Percentiles rank a stretch among this genome's conserved stretches.
These are phyloP conservation scores for Calonectria multiphialidica DNA, from an alignment of 2,329 filamentous ascomycete species.

Conservation along the genomic window DNA sequence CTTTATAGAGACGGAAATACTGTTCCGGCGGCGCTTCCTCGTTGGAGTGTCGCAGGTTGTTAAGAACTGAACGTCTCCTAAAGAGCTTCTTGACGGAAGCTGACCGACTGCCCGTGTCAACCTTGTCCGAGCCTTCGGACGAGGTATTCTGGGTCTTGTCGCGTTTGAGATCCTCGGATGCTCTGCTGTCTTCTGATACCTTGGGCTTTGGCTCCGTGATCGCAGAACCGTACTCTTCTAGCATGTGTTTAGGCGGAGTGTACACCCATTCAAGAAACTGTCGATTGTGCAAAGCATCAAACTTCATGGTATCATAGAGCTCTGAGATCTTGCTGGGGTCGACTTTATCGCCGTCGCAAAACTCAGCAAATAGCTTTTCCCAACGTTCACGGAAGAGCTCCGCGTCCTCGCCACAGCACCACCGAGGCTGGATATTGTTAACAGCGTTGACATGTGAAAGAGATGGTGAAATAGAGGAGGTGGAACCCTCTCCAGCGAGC, in stretches of 20 bases:
- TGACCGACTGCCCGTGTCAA: conserved; percentile 53
- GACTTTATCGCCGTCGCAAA: conserved; percentile 96
- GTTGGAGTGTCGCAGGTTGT: conserved; percentile 59
- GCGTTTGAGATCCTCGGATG: conserved; percentile 52
- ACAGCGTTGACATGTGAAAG: conserved; percentile 73
- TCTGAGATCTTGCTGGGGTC: conserved; percentile 99
- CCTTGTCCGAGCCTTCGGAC: conserved; percentile 53
- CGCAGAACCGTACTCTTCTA: conserved; percentile 71
- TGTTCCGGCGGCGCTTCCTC: conserved; percentile 73
- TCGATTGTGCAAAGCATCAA: conserved; percentile 95
- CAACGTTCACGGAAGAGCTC: conserved; percentile 96
- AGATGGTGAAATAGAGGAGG: conserved; percentile 59
- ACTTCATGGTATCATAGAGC: conserved; percentile 99
- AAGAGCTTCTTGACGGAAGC: conserved; percentile 63
- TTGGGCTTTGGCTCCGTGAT: conserved; percentile 57
- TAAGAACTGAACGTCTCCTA: conserved; percentile 71
- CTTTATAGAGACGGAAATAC: conserved; percentile 93
- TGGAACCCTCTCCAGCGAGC: conserved; percentile 54
- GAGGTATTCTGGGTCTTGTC: conserved; percentile 45
- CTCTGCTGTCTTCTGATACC: conserved; percentile 55
- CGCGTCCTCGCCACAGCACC: conserved; percentile 96
- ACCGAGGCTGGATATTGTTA: conserved; percentile 84
- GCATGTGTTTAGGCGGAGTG: conserved; percentile 83
- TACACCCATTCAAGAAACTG: conserved; percentile 98
- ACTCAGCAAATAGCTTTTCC: conserved; percentile 98